Conservation (phyloP, 2,329 filamentous ascomycete genomes). For the Dryadomyces quercivorus region DNA sequence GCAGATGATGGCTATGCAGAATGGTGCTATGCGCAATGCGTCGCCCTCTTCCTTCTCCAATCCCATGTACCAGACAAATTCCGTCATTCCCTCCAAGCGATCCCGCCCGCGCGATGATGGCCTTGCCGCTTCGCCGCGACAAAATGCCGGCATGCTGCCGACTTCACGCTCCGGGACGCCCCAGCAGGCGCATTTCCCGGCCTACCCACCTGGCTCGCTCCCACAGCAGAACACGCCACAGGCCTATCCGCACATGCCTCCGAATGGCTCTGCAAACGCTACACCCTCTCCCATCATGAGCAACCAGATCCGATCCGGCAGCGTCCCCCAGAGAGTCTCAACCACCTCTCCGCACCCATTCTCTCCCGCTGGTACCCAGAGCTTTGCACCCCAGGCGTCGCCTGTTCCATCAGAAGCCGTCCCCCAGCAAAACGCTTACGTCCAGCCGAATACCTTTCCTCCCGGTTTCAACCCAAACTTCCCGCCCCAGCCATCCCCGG, state of each 20-base stretch:
- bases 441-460: conserved; percentile 44
- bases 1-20: conserved; percentile 57
- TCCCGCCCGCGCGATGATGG: conserved; percentile 72
- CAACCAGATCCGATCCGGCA: conserved; percentile 61
- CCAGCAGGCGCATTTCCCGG: conserved; percentile 60
- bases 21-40: conserved; percentile 71
- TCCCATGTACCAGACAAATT: conserved; percentile 70
- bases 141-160: conserved; percentile 60
- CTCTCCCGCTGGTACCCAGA: conserved; percentile 62
- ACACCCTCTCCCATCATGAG: conserved; percentile 90
- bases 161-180: conserved; percentile 88
- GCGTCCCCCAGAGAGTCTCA: conserved; percentile 68
- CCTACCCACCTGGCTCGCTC: conserved; percentile 55
- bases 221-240: conserved; percentile 50
- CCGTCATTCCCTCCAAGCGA: conserved; percentile 83
- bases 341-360: conserved; percentile 90
- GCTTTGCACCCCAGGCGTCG: conserved; percentile 60
- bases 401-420: conserved; percentile 68
- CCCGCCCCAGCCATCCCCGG: conserved; percentile 41
- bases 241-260: conserved; percentile 71
- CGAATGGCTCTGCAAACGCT: conserved; percentile 67
- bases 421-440: conserved; percentile 60
- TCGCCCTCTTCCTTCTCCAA: conserved; percentile 69
- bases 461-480: conserved; percentile 48
- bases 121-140: conserved; percentile 68